Conservation (phyloP, 2,329 filamentous ascomycete genomes). For the Lecanicillium sp. region DNA sequence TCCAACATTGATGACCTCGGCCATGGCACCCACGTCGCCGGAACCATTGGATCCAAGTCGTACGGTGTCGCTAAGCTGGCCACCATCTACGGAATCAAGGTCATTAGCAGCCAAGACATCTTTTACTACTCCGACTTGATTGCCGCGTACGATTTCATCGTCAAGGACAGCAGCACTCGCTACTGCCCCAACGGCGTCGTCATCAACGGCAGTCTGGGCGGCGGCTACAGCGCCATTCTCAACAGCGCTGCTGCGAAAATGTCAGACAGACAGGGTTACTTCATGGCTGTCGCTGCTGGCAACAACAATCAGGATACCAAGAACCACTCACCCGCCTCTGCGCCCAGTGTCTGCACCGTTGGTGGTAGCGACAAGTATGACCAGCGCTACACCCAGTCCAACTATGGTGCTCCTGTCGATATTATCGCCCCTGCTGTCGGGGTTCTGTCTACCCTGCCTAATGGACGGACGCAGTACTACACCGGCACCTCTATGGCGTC, state of each 20-base stretch:
- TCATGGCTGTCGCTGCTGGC: slow-evolving; percentile 37
- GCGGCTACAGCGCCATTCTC: slow-evolving; percentile 21
- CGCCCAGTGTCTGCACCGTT: slow-evolving; percentile 35
- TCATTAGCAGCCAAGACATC: slow-evolving; percentile 15
- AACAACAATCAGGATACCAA: slow-evolving; percentile 29
- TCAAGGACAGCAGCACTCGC: slow-evolving; percentile 21
- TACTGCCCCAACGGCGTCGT: slow-evolving; percentile 22
- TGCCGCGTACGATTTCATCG: slow-evolving; percentile 25
- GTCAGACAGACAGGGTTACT: slow-evolving; percentile 29
- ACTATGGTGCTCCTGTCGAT: slow-evolving; percentile 34
- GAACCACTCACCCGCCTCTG: slow-evolving; percentile 33
- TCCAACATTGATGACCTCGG: slow-evolving; percentile 15
- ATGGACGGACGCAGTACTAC: slow-evolving; percentile 32
- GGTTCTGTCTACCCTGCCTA: slow-evolving; percentile 36
- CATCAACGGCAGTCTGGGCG: slow-evolving; percentile 39
- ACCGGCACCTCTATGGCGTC: slow-evolving; percentile 31
- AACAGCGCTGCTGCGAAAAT: slow-evolving; percentile 34
- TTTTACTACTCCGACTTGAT: slow-evolving; percentile 6
- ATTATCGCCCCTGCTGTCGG: slow-evolving; percentile 36
- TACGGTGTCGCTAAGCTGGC: slow-evolving; percentile 26
- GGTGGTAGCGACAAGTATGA: slow-evolving; percentile 30
- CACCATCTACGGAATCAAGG: slow-evolving; percentile 29
- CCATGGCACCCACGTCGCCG: slow-evolving; percentile 22
- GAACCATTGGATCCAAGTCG: slow-evolving; percentile 10
- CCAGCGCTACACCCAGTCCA: slow-evolving; percentile 30